Conservation (phyloP, 352 stramenopile species). For the Phytopythium vexans region DNA sequence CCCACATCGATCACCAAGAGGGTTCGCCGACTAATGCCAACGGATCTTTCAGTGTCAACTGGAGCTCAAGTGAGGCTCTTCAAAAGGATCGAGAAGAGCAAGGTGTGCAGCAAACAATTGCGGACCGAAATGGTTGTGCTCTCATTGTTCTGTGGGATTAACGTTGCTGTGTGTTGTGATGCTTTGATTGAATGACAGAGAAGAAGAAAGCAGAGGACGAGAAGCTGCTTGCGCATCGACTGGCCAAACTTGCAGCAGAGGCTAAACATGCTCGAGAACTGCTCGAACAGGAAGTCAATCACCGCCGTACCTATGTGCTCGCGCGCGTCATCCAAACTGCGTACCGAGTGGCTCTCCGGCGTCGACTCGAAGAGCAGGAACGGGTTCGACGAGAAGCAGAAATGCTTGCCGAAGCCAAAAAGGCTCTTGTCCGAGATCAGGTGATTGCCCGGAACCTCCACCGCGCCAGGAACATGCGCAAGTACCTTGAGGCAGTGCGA, state of each 20-base stretch:
- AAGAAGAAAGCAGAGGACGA: constrained; percentile 24
- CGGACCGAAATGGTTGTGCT: too few species aligned
- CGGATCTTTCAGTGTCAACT: constrained; percentile 45
- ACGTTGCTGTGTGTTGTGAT: too few species aligned
- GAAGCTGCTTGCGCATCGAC: constrained; percentile 23
- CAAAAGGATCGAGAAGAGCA: constrained; percentile 41
- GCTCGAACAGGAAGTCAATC: too few species aligned
- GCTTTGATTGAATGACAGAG: too few species aligned
- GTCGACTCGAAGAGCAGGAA: constrained; percentile 10
- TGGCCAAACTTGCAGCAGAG: too few species aligned
- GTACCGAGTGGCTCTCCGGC: constrained; percentile 15
- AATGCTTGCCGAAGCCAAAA: constrained; percentile 21
- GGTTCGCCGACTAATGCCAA: not conserved
- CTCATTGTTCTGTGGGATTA: too few species aligned
- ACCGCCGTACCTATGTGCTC: constrained; percentile 3
- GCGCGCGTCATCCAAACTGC: constrained; percentile 22
- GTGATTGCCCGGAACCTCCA: constrained; percentile 40
- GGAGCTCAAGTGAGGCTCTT: constrained; percentile 50
- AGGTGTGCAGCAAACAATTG: constrained; percentile 13
- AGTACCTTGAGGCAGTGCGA: too few species aligned
- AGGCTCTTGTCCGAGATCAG: constrained; percentile 26
- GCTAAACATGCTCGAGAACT: too few species aligned
- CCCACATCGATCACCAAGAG: too few species aligned
- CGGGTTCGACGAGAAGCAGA: constrained; percentile 18
- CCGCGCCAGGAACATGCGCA: constrained; percentile 34